phyloP scores from a whole-genome alignment of 2,329 filamentous ascomycete species.

The Geosmithia putterillii region DNA sequence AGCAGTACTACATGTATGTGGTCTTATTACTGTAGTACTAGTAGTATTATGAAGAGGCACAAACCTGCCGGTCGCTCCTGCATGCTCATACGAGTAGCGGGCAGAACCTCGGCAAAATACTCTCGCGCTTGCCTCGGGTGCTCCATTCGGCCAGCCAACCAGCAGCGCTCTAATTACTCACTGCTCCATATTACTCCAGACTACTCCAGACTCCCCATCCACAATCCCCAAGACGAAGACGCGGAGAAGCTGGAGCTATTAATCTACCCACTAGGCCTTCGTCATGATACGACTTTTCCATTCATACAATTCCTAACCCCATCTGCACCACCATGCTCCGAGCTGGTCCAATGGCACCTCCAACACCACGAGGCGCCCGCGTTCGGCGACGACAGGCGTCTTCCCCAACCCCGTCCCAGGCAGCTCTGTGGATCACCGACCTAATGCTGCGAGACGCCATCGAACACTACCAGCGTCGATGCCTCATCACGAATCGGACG shows the following conservation, averaged over 20 bases:
- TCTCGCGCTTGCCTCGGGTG: not conserved
- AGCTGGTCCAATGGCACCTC: slow-evolving; percentile 3
- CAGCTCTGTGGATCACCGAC: slow-evolving; percentile 19
- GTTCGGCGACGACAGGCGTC: slow-evolving; percentile 7
- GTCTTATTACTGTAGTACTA: no score
- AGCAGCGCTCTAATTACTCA: not conserved
- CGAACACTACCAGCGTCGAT: slow-evolving; percentile 14
- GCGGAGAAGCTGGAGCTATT: not conserved
- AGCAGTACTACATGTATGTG: no score
- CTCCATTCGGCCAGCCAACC: not conserved
- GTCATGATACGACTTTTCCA: not conserved
- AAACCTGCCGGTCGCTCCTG: no score
- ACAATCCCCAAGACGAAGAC: not conserved
- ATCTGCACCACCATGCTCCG: not conserved
- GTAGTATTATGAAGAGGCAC: no score
- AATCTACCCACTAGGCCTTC: not conserved
- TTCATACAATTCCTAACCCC: no score
- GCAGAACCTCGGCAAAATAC: not conserved
- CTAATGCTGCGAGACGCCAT: slow-evolving; percentile 17
- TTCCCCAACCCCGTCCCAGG: slow-evolving; percentile 5
- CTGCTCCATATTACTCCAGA: not conserved
- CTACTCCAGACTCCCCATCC: not conserved
- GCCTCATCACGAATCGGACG: slow-evolving; percentile 10
- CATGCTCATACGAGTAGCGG: not conserved
- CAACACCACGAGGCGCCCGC: slow-evolving; percentile 11